Evolutionary conservation across 1,284 basidiomycete species (phyloP).

Genomic region (Fomitopsis betulina): DNA sequence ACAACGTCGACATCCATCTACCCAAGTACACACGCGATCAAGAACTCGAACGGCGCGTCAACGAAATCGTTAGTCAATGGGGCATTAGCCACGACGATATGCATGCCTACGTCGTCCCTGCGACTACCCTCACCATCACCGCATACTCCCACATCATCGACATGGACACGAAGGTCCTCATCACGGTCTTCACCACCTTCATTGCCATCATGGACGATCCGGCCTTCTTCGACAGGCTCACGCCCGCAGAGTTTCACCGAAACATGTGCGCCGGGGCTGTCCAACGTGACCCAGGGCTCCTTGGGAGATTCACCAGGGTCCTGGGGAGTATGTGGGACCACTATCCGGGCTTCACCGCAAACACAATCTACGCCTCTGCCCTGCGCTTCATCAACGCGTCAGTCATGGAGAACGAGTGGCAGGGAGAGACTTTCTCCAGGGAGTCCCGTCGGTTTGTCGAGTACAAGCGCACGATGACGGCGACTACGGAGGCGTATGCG

Average conservation of each 20-base stretch:
- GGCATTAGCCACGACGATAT: neutral
- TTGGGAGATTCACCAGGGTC: slow-evolving; percentile 11
- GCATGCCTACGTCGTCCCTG: slow-evolving; percentile 2
- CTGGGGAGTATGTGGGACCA: slow-evolving; percentile 9
- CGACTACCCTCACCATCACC: slow-evolving; percentile 7
- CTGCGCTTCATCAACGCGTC: slow-evolving; percentile 14
- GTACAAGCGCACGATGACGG: slow-evolving; percentile 11
- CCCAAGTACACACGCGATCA: slow-evolving; percentile 1
- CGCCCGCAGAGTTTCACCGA: slow-evolving; percentile 11
- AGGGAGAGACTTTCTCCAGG: neutral
- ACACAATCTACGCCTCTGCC: slow-evolving; percentile 11
- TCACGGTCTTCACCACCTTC: slow-evolving; percentile 13
- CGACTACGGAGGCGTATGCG: slow-evolving; percentile 12
- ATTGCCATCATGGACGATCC: slow-evolving; percentile 12
- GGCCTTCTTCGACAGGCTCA: slow-evolving; percentile 7
- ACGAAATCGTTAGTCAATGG: slow-evolving; percentile 4
- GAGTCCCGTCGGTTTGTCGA: slow-evolving; percentile 6
- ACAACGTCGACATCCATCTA: neutral
- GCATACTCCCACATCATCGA: slow-evolving; percentile 12
- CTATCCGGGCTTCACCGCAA: slow-evolving; percentile 13
- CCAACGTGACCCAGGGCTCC: slow-evolving; percentile 11
- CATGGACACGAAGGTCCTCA: slow-evolving; percentile 11
- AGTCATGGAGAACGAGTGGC: slow-evolving; percentile 13
- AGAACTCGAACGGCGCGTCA: slow-evolving; percentile 4
- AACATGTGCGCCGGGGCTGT: slow-evolving; percentile 10